These are phyloP conservation scores for Trichosporon ovoides DNA, from an alignment of 1,284 basidiomycete species.

Conservation along the genomic window DNA sequence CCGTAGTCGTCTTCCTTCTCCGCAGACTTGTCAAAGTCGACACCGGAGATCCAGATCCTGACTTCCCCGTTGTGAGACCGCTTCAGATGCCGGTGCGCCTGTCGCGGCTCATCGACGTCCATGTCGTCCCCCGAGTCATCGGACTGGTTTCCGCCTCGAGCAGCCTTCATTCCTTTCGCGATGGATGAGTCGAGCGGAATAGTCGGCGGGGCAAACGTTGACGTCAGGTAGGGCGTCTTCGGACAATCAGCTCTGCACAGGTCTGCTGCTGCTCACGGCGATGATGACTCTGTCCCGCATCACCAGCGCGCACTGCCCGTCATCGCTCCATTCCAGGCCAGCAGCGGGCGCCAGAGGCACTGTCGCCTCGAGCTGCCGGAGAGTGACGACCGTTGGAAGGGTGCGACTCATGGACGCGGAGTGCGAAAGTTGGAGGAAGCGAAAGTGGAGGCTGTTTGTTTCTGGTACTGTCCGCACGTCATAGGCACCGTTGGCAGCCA, in stretches of 20 bases:
- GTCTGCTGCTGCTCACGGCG: constrained; percentile 14
- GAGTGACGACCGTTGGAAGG: constrained; percentile 5
- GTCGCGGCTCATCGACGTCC: constrained; percentile 8
- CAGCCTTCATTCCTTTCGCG: constrained; percentile 7
- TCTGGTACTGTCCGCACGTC: background rate
- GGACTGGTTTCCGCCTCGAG: constrained; percentile 9
- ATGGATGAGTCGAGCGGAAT: constrained; percentile 23
- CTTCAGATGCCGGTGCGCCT: constrained; percentile 11
- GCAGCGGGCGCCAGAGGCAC: constrained; percentile 1
- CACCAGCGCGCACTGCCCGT: constrained; percentile 40
- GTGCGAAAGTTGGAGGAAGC: background rate
- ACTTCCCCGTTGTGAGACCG: constrained; percentile 33
- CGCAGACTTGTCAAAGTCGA: constrained; percentile 20
- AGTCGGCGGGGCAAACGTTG: constrained; percentile 27
- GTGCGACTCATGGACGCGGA: constrained; percentile 5
- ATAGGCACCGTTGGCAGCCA: background rate
- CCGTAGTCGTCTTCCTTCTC: constrained; percentile 16
- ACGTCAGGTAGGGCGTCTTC: constrained; percentile 37
- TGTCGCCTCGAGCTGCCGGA: constrained; percentile 2
- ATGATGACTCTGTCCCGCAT: constrained; percentile 29
- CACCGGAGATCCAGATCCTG: constrained; percentile 28
- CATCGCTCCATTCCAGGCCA: constrained; percentile 34
- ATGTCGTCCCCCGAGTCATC: constrained; percentile 13
- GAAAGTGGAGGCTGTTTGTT: constrained; percentile 2
- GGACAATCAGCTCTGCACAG: background rate